A percentile compares a stretch with the other conserved stretches of the same genome.
These are phyloP conservation scores for Rhynchospora tenuis DNA, from an alignment of 176 grass and related monocot genomes.

Conservation along the genomic window DNA sequence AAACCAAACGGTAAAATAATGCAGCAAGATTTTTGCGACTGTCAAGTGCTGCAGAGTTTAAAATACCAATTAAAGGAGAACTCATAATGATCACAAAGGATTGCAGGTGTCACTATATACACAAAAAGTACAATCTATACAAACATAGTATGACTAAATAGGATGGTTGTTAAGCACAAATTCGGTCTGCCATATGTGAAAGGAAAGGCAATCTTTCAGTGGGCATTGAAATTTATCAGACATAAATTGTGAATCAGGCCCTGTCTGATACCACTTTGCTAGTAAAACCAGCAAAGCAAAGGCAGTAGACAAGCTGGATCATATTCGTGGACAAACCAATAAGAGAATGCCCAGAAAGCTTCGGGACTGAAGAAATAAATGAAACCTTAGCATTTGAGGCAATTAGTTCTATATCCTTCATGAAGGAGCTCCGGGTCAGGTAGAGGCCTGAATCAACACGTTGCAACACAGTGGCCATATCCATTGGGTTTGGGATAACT, in stretches of 20 bases:
- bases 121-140: background rate
- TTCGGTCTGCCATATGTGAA: too few relatives aligned
- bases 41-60: background rate
- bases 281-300: constrained; percentile 14
- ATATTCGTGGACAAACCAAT: background rate
- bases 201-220: too few relatives aligned
- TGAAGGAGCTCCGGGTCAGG: constrained; percentile 48
- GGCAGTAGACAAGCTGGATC: background rate
- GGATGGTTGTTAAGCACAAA: background rate
- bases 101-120: background rate
- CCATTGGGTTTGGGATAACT: constrained; percentile 87
- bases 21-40: background rate
- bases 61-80: background rate
- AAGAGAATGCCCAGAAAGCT: constrained; percentile 2
- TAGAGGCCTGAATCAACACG: constrained; percentile 80
- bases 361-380: constrained; percentile 14
- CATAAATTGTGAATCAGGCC: background rate
- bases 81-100: background rate
- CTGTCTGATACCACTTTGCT: background rate
- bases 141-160: background rate
- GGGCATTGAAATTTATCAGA: background rate
- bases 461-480: constrained; percentile 92
- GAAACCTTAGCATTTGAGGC: constrained; percentile 84
- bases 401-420: constrained; percentile 91
- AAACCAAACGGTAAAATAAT: background rate